phyloP scores from a whole-genome alignment of 1,139 yeast genomes.

The Nakaseomyces delphensis region DNA sequence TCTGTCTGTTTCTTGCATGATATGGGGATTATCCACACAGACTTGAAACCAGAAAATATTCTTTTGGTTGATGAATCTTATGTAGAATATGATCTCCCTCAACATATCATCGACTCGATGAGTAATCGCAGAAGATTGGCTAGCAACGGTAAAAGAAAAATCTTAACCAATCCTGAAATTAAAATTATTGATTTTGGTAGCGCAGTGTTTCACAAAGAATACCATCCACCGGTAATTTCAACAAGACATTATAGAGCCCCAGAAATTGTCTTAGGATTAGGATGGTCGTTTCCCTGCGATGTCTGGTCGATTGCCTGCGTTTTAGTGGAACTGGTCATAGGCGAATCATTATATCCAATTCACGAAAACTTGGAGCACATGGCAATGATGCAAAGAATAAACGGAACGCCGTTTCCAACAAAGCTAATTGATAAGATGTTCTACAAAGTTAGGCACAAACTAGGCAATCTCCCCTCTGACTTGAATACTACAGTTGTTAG shows the following conservation, averaged over 20 bases:
- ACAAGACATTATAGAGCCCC: slow-evolving; percentile 98
- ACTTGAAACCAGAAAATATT: slow-evolving; percentile 87
- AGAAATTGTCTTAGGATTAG: slow-evolving; percentile 84
- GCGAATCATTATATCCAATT: slow-evolving; percentile 92
- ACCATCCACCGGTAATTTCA: slow-evolving; percentile 84
- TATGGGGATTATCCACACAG: slow-evolving; percentile 85
- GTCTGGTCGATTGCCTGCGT: slow-evolving; percentile 97
- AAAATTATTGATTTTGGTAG: slow-evolving; percentile 94
- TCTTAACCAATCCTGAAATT: slow-evolving; percentile 71
- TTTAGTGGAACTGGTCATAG: slow-evolving; percentile 80
- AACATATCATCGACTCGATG: slow-evolving; percentile 16
- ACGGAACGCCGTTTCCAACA: slow-evolving; percentile 30
- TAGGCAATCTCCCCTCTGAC: slow-evolving; percentile 30
- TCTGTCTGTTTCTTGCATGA: slow-evolving; percentile 88
- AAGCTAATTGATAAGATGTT: slow-evolving; percentile 30
- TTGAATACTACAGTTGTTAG: slow-evolving; percentile 27
- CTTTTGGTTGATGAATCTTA: slow-evolving; percentile 55
- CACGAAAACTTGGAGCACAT: slow-evolving; percentile 91
- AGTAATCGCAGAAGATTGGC: slow-evolving; percentile 30
- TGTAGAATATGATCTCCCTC: slow-evolving; percentile 25
- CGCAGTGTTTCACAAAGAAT: slow-evolving; percentile 89
- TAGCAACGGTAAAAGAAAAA: slow-evolving; percentile 34
- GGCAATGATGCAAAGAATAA: slow-evolving; percentile 84
- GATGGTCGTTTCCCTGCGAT: slow-evolving; percentile 92
- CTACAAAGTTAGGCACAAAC: slow-evolving; percentile 26